A percentile compares a stretch with the other conserved stretches of the same genome.
Evolutionary conservation across 768 basidiomycete species (phyloP).

Genomic region (Suillus sp.): DNA sequence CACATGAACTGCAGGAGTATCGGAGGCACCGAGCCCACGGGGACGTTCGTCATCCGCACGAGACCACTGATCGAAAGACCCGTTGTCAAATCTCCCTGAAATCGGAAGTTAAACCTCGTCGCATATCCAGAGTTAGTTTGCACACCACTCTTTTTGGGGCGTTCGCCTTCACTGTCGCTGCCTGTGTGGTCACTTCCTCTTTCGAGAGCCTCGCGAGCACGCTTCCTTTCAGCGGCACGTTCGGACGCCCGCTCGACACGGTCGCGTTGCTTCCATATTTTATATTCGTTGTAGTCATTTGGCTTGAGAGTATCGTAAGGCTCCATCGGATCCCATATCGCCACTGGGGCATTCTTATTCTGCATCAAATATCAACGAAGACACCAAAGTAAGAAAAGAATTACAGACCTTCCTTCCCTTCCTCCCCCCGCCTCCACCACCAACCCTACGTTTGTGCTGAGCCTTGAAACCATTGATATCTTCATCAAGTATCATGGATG

Average conservation of each 20-base stretch:
- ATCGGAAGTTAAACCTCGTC: conserved; percentile 30
- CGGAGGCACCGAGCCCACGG: conserved; percentile 25
- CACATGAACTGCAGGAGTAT: conserved; percentile 39
- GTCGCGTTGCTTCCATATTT: conserved; percentile 75
- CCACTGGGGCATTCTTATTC: conserved; percentile 62
- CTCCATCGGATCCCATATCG: conserved; percentile 78
- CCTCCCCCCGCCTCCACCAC: conserved; percentile 52
- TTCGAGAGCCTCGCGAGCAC: conserved; percentile 50
- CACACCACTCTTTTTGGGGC: conserved; percentile 69
- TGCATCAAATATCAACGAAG: conserved; percentile 28
- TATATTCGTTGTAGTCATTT: conserved; percentile 90
- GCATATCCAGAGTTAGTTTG: conserved; percentile 8
- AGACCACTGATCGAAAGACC: conserved; percentile 55
- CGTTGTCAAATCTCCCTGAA: conserved; percentile 40
- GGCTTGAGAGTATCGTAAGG: conserved; percentile 81
- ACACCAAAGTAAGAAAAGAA: not conserved
- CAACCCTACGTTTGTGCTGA: conserved; percentile 55
- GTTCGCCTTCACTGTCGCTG: conserved; percentile 66
- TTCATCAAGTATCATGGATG: conserved; percentile 88
- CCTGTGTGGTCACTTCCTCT: conserved; percentile 62
- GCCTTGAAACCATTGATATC: conserved; percentile 83
- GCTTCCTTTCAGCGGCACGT: conserved; percentile 61
- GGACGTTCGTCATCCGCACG: conserved; percentile 51
- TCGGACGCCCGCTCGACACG: conserved; percentile 69
- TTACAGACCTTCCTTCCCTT: conserved; percentile 62